These are phyloP conservation scores for Pichia pseudocactophila DNA, from an alignment of 805 yeast species.

Conservation along the genomic window DNA sequence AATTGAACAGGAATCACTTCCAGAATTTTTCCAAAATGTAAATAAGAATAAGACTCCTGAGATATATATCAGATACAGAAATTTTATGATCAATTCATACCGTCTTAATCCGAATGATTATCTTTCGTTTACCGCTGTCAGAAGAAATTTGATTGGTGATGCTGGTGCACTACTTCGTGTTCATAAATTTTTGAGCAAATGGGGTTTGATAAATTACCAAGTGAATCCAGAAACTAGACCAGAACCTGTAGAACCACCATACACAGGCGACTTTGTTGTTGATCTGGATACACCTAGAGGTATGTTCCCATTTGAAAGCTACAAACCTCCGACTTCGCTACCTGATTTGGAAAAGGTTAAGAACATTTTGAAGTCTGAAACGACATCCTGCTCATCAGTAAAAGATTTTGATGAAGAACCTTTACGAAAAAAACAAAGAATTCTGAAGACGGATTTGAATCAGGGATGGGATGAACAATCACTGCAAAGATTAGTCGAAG, in stretches of 20 bases:
- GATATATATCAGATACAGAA: constrained; percentile 72
- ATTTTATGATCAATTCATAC: constrained; percentile 83
- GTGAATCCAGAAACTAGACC: constrained; percentile 75
- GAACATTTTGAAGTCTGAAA: constrained; percentile 3
- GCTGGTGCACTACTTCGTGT: constrained; percentile 82
- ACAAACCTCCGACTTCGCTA: constrained; percentile 51
- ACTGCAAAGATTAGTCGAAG: constrained; percentile 50
- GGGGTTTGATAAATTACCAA: constrained; percentile 93
- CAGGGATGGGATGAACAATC: constrained; percentile 62
- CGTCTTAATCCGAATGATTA: constrained; percentile 85
- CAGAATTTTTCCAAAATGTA: constrained; percentile 66
- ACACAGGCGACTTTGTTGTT: constrained; percentile 67
- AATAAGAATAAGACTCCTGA: constrained; percentile 73
- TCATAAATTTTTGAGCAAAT: constrained; percentile 73
- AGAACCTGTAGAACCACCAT: constrained; percentile 59
- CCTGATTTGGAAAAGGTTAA: constrained; percentile 27
- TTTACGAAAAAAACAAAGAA: constrained; percentile 17
- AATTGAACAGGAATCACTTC: constrained; percentile 75
- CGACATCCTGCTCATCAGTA: background rate
- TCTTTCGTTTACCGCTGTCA: constrained; percentile 79
- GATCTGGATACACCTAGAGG: constrained; percentile 88
- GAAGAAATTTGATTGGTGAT: constrained; percentile 87
- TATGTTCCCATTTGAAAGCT: constrained; percentile 81
- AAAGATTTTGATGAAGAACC: constrained; percentile 8
- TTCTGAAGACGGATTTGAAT: constrained; percentile 29